Conservation (phyloP, 2,329 filamentous ascomycete genomes). For the Neurospora sp. region DNA sequence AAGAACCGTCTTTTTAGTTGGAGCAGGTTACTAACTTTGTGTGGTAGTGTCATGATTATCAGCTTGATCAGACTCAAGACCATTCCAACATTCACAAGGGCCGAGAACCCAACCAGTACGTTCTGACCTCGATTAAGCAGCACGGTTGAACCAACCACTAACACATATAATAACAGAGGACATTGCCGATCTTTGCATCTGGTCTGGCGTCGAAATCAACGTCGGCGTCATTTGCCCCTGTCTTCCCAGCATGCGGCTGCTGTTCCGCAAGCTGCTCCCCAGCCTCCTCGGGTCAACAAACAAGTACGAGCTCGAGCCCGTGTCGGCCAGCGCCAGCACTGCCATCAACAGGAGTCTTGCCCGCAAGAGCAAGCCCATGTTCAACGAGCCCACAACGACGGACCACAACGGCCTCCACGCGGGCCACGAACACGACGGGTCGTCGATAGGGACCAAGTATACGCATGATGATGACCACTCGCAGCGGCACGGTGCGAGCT, state of each 20-base stretch:
- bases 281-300: conserved; percentile 7
- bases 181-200: conserved; percentile 13
- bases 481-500: conserved; percentile 1
- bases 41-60: conserved; percentile 14
- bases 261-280: conserved; percentile 12
- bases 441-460: not conserved
- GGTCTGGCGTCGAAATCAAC: conserved; percentile 16
- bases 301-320: conserved; percentile 12
- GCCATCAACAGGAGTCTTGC: not conserved
- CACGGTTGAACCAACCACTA: not conserved
- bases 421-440: not conserved
- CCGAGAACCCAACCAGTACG: conserved; percentile 16
- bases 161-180: conserved; percentile 8
- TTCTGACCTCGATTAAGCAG: not conserved
- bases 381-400: not conserved
- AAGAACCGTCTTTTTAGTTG: not conserved
- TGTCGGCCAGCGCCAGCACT: not conserved
- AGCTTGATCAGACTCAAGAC: conserved; percentile 16
- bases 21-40: not conserved
- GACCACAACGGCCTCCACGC: not conserved
- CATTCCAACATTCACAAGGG: conserved; percentile 13
- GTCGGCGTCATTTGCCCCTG: conserved; percentile 18
- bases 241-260: conserved; percentile 14
- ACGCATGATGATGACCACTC: not conserved
- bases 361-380: not conserved